Evolutionary conservation across 2,329 filamentous ascomycete genomes (phyloP), one percentile per base, ranked within the genome.

Genomic region (Chalara sp.): DNA sequence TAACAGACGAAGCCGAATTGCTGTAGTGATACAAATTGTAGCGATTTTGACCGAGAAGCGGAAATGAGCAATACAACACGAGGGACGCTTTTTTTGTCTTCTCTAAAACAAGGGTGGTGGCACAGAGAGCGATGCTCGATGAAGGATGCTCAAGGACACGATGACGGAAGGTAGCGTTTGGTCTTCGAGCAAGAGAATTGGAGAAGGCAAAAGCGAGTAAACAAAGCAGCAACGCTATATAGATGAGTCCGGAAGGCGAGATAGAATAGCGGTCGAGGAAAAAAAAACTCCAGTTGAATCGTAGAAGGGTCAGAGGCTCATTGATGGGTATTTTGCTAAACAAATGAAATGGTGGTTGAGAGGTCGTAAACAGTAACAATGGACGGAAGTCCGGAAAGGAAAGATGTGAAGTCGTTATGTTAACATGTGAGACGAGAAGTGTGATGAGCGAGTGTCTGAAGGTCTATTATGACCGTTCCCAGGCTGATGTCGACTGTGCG

Each of bases 311-410:
- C 66, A 68, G 63, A 67, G 67, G 66, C 64, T 68, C 67, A 68
- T 69, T 63, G 63, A 64, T 65, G 64, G 55, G 63, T 81, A 68
- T 60, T 75, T 73, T 57, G 70, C 28, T 48, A 40, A 61, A 72
- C 63, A 48, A 83, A 71, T 2, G 78, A 80, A 45, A 73, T 71
- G 5, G 40, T 28, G 10, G 30, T 74, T 75, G 54, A 80, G 60
- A 48, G 62, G 56, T 67, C 64, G 64, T 67, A 60, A 65, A 58
- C 51, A 59, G 57, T 59, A 57, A 54, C 58, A 57, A 55, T 51
- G 56, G 58, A 60, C 61, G 55, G 50, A 60, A 54, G 61, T 62
- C 62, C 63, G 56, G 53, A 54, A 64, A 63, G 57, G 57, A 66
- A 63, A 64, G 54, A 51, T 56, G 56, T 55, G 57, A 46, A 59